Evolutionary conservation across 495 filamentous ascomycete genomes (phyloP), one percentile per base, ranked within the genome.

Genomic region (Xylaria telfairii): DNA sequence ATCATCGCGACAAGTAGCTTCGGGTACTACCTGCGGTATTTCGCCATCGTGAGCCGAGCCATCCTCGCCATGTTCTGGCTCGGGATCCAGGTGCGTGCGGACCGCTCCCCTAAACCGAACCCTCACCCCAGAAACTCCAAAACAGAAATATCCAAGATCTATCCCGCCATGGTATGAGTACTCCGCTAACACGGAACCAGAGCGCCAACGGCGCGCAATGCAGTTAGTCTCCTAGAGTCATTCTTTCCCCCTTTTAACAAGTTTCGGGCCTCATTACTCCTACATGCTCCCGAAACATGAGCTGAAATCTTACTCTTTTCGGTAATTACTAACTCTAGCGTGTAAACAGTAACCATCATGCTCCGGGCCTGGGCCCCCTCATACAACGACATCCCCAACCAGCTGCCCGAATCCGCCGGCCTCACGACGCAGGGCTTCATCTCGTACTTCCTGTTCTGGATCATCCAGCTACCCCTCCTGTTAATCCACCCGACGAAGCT

Each of bases 51-150:
- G 12, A 91, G 89, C 0, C 85, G 91, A n/a, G 83, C 86, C 0
- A 87, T 92, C 66, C 83, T 92, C 6, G 90, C 90, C 9, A 80
- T 92, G 73, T 92, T 92, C 80, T 92, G 91, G 91, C 88, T 92
- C 32, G 89, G 88, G 17, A 91, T 93, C 62, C 76, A 78, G 76
- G 76, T 78, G 67, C 71, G 34, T 37, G 24, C 21, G 37, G 3
- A 32, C 21, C 17, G 1, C 56, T 1, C 34, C 34, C 9, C 39
- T 21, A 49, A 9, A 21, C 46, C 10, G 8, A 21, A 49, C 10
- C 21, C 24, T 24, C 0, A 46, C 19, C 28, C 59, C 32, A 62
- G 0, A 32, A 19, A n/a, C 24, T 13, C 2, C 46, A 41, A n/a
- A n/a, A n/a, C n/a, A n/a, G n/a, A n/a, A n/a, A n/a, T n/a, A n/a